phyloP scores from a whole-genome alignment of 2,329 filamentous ascomycete genomes.

The Colletotrichum sp. region DNA sequence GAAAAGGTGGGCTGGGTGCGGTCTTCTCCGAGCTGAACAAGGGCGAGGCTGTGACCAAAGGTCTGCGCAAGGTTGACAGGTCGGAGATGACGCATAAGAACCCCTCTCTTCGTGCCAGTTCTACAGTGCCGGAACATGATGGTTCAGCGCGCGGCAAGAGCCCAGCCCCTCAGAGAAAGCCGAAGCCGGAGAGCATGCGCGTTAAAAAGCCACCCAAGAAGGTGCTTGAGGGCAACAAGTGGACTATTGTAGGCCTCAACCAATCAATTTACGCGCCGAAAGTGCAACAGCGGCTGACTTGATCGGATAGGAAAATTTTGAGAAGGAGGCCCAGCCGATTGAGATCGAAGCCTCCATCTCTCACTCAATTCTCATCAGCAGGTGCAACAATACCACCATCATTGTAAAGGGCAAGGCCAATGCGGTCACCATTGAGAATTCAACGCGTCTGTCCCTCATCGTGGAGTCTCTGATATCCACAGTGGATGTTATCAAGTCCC shows the following conservation, averaged over 20 bases:
- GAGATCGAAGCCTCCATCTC: constrained; percentile 82
- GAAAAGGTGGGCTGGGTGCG: constrained; percentile 73
- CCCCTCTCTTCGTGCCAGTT: constrained; percentile 77
- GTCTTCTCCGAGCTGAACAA: constrained; percentile 93
- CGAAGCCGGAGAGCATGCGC: constrained; percentile 85
- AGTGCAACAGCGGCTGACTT: constrained; percentile 7
- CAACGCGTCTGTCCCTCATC: constrained; percentile 80
- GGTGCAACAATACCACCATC: constrained; percentile 89
- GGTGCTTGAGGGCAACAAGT: constrained; percentile 88
- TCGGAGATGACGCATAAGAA: constrained; percentile 99
- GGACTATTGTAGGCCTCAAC: constrained; percentile 72
- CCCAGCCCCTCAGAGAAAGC: constrained; percentile 85
- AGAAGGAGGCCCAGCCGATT: constrained; percentile 74
- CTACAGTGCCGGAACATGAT: constrained; percentile 68
- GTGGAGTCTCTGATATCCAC: constrained; percentile 90
- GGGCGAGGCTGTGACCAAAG: constrained; percentile 85
- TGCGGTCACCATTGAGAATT: constrained; percentile 95
- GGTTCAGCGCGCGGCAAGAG: constrained; percentile 73
- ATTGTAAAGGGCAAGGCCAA: constrained; percentile 94
- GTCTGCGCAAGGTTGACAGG: constrained; percentile 90
- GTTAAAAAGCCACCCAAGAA: constrained; percentile 81
- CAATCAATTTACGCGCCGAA: neutral
- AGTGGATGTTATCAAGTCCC: constrained; percentile 93
- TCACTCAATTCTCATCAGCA: constrained; percentile 90
- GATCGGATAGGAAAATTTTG: constrained; percentile 80